Evolutionary conservation across 108 stramenopile species (phyloP).

Genomic region (Skeletonema tropicum): DNA sequence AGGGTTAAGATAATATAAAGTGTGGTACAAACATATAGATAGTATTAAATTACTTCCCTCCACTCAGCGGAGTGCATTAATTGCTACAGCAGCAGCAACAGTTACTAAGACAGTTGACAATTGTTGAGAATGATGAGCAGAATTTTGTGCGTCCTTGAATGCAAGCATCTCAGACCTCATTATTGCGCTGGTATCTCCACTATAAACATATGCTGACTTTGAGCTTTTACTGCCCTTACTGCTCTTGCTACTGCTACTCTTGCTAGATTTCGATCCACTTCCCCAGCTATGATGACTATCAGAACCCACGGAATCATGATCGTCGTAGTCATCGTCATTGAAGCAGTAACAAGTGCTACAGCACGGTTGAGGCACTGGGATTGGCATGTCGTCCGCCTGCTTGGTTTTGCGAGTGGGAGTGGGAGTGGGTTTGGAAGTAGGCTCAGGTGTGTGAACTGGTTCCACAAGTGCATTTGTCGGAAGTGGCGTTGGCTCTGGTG

Average conservation of each 20-base stretch:
- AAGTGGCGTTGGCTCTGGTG: not conserved
- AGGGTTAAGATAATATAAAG: not conserved
- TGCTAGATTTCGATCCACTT: not conserved
- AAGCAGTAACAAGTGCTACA: not conserved
- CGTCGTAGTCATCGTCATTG: not conserved
- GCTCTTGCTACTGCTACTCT: not conserved
- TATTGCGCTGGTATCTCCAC: not conserved
- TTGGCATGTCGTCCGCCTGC: not conserved
- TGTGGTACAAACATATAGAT: not conserved
- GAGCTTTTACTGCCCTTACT: not conserved
- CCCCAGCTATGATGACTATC: not conserved
- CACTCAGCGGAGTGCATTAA: not conserved
- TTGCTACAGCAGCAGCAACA: not conserved
- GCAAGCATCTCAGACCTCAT: not conserved
- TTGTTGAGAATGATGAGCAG: not conserved
- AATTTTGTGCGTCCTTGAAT: not conserved
- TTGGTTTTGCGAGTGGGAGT: not conserved
- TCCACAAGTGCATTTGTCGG: not conserved
- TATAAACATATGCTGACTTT: not conserved
- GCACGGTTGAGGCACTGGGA: not conserved
- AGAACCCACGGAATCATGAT: not conserved
- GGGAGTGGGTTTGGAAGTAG: not conserved
- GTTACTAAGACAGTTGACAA: not conserved
- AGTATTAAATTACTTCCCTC: constrained; percentile 1
- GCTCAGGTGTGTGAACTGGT: not conserved